Evolutionary conservation across 768 basidiomycete species (phyloP), one percentile per base, ranked within the genome.

Genomic region (Mycena chlorophos): DNA sequence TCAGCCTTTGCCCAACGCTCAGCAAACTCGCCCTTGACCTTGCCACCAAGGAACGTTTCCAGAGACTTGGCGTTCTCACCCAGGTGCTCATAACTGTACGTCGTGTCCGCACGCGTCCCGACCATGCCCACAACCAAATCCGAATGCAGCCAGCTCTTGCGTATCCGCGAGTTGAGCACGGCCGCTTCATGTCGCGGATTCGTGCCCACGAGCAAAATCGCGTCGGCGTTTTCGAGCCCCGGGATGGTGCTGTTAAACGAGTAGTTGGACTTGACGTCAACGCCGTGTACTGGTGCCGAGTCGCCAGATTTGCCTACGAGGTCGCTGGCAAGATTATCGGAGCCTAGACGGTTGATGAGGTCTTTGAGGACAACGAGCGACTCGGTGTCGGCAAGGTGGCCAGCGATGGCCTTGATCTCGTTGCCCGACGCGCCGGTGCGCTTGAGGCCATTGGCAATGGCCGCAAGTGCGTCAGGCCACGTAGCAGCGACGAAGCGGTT

Each of bases 111-210:
- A 27, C 89, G 83, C 70, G 96, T 89, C 26, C 97, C 97, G 55
- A 99, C 85, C 29, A 96, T 71, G 37, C 90, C 97, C 29, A 97
- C 81, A 65, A 98, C 91, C 28, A 95, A 79, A 43, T 85, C 82
- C 5, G 86, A 86, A 67, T 95, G 88, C 61, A 99, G 69, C 91
- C 93, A 99, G 64, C 85, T 88, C 79, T 94, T 95, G 64, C 97
- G 84, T 65, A 99, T 92, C 59, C 97, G 91, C 23, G 95, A 94
- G 79, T 98, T 99, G 62, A 98, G 79, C 52, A 98, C 95, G 20
- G 97, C 89, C 4, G 94, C 97, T 72, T 99, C 97, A 68, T 98
- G 95, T 19, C 97, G 81, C 10, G 96, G 96, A 74, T 98, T 97
- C 39, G 94, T 97, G 54, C 96, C 97, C 63, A 98, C 85, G 26